Base-by-base conservation (phyloP, 106 monocot species). In the Dendrobium officinale region DNA sequence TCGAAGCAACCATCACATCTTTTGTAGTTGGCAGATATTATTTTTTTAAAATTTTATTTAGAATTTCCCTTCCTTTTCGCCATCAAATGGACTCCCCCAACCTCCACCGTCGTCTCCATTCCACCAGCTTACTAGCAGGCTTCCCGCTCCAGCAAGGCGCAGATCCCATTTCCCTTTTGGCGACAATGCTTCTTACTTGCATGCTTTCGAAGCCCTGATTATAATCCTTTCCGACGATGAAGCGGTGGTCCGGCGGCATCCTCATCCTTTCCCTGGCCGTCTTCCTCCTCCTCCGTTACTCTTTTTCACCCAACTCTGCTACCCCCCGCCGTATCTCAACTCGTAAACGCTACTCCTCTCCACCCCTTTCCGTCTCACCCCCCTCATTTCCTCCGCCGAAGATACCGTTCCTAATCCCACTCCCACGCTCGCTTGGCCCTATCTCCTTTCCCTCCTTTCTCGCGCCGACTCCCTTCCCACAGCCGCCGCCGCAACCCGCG, bases 401-500 rank as follows among this genome's bases (percentile, higher is more conserved):
- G 61, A 61, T 61, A 22, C 6, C 61, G 61, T 22, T 61, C 43
- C 43, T 56, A 58, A 41, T 19, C 47, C 72, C 79, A 6, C 44
- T 6, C 37, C 80, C 9, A 70, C 41, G 47, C 79, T 82, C 29
- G 78, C 78, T 1, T 94, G 94, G 94, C 22, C 80, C 29, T 89
- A 86, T 77, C 74, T 92, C 78, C 83, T 83, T 22, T 40, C 81
- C 59, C 80, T 95, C 44, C 85, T 95, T 55, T 79, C 82, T 67
- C 81, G 94, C 31, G 86, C 95, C 83, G 91, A 93, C 80, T 83
- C 88, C 16, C 88, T 95, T 68, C 91, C 95, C 4, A 75, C 82
- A 42, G 83, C 91, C 33, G 83, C 82, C 42, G 86, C 75, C 49
- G 93, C 85, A 1, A 86, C 88, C 78, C 81, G 24, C 5, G 95